Base-by-base conservation (phyloP, 306 rosid genomes). In the Neltuma alba region DNA sequence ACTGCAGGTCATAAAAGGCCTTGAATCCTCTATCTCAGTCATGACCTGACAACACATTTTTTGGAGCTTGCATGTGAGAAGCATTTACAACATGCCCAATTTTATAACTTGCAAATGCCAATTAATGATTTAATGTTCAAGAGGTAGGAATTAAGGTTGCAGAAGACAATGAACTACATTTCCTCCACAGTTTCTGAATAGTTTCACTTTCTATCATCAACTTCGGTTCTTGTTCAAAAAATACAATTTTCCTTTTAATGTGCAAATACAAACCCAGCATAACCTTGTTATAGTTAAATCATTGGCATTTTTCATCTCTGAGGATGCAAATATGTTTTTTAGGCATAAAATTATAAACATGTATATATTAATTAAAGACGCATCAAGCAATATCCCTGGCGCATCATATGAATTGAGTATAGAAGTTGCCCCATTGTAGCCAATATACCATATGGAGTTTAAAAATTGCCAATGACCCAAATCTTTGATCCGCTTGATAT, bases 361-460 rank as follows among this genome's bases (percentile, higher is more conserved):
- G 9, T 11, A 2, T 42, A 52, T 41, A 13, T 3, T 0, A 66
- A 66, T 9, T 9, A 48, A 74, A 40, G 73, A 20, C 41, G 27
- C 34, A 62, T 72, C 58, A 42, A 42, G 36, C 70, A 58, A 23
- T 47, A 60, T 37, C 62, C 60, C 58, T 9, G 6, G 33, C 21
- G 75, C 27, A 67, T 54, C 64, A 64, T 48, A 76, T 63, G n/a
- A 6, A 23, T 36, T n/a, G n/a, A n/a, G n/a, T n/a, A n/a, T n/a
- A n/a, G n/a, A 5, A 6, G 54, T 30, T 77, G 27, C 55, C 30
- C 38, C 40, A 15, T 66, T 67, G 68, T 48, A 54, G 67, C 42
- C 71, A 23, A 21, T 27, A 62, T 58, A 74, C 28, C 14, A 45
- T 20, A 10, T 57, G 62, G 7, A 30, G 28, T 8, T 36, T 18